These are phyloP conservation scores for Aspergillus tubingensis DNA, from an alignment of 2,329 filamentous ascomycete species.

Conservation along the genomic window DNA sequence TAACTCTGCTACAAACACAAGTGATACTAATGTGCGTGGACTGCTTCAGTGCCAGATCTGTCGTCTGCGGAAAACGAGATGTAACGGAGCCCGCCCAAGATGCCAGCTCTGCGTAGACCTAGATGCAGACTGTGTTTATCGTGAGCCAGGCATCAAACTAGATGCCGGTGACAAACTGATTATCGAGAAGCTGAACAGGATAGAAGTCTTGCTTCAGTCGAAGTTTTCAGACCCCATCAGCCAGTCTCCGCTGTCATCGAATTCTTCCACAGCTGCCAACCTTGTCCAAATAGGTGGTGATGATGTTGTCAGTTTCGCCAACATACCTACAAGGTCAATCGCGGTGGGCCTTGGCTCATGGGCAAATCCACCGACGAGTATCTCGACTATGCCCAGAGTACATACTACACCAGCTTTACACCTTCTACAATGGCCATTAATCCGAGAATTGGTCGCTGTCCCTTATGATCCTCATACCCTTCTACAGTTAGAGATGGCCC, in stretches of 20 bases:
- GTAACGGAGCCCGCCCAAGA: constrained; percentile 77
- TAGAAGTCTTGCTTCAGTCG: constrained; percentile 76
- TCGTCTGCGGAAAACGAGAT: constrained; percentile 75
- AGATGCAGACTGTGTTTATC: constrained; percentile 79
- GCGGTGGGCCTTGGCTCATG: constrained; percentile 71
- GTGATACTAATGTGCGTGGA: not conserved
- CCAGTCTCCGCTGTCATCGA: constrained; percentile 51
- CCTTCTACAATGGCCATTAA: constrained; percentile 77
- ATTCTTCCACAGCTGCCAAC: constrained; percentile 67
- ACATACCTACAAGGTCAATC: constrained; percentile 46
- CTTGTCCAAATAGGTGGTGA: constrained; percentile 63
- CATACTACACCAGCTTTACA: constrained; percentile 72
- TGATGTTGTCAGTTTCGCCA: constrained; percentile 39
- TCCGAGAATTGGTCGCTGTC: constrained; percentile 71
- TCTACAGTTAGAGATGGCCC: constrained; percentile 76
- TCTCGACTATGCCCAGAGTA: constrained; percentile 82
- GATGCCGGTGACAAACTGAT: constrained; percentile 86
- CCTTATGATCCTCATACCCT: constrained; percentile 81
- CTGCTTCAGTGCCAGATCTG: constrained; percentile 72
- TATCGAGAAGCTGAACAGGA: constrained; percentile 73
- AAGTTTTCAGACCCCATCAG: constrained; percentile 52
- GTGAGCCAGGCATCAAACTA: constrained; percentile 82
- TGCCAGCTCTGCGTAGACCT: constrained; percentile 82
- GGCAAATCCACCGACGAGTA: constrained; percentile 64
- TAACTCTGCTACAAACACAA: too few species aligned